Evolutionary conservation across 202 grass and related monocot species (phyloP), one percentile per base, ranked within the genome.

Genomic region (Dendrocalamus latiflorus): DNA sequence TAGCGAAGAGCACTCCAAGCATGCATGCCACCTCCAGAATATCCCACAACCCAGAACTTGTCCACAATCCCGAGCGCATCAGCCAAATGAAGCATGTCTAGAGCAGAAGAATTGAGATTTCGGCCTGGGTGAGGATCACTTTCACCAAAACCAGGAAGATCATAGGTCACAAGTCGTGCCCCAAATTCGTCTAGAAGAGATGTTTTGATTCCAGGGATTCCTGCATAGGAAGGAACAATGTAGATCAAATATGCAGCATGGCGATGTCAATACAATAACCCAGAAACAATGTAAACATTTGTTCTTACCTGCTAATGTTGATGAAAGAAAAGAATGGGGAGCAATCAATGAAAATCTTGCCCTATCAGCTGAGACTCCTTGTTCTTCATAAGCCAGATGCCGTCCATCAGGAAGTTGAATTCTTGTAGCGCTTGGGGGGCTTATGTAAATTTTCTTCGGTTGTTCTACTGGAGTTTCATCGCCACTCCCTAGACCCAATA

Each of bases 91-190:
- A 95, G 93, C 93, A 98, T 93, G 83, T 95, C 93, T 15, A 90
- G 63, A 51, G 93, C 93, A 56, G 95, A 98, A 81, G 95, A 93
- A 71, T 91, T 98, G 39, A 95, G 91, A 86, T 95, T 72, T 78
- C 91, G 88, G 48, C 86, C 56, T 17, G 83, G 85, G 72, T 98
- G 91, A 34, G 83, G 96, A 90, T 98, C 96, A 68, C 93, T 95
- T 93, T 95, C 93, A 84, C 96, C 96, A 88, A 95, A 98, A 89
- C 93, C 93, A 58, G 93, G 93, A 78, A 98, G 91, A 86, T 93
- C 93, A 61, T 93, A 98, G 60, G 93, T 91, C 45, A 98, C 77
- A 74, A 98, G 90, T 47, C 85, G 90, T 37, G 84, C 93, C 77
- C 95, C 93, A 84, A 98, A 98, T 82, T 98, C 95, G 68, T 91